Evolutionary conservation across 2,329 filamentous ascomycete genomes (phyloP).

Genomic region (Orbilia ellipsospora): DNA sequence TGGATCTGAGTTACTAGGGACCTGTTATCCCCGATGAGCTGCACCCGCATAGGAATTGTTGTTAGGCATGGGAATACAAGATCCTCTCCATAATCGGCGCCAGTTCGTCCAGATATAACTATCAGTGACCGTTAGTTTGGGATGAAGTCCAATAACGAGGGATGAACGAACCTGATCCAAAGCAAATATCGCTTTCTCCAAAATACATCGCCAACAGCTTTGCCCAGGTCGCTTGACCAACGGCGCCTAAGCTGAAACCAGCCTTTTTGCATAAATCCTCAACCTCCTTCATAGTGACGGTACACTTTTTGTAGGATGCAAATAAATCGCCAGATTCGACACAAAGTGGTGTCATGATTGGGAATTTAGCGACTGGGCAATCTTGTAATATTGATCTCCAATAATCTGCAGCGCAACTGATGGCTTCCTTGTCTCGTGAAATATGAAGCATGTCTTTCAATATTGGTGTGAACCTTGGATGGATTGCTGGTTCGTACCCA

Average conservation of each 20-base stretch:
- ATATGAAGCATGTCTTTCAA: slow-evolving; percentile 47
- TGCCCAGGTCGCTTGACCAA: slow-evolving; percentile 81
- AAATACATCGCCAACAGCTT: slow-evolving; percentile 78
- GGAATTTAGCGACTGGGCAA: slow-evolving; percentile 45
- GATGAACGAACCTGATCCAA: slow-evolving; percentile 67
- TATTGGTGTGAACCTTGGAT: slow-evolving; percentile 29
- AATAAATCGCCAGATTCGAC: slow-evolving; percentile 29
- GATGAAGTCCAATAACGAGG: background rate
- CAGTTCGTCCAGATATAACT: slow-evolving; percentile 78
- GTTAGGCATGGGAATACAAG: slow-evolving; percentile 82
- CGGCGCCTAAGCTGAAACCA: slow-evolving; percentile 79
- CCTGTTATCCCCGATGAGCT: slow-evolving; percentile 68
- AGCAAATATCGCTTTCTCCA: slow-evolving; percentile 78
- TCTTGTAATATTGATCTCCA: slow-evolving; percentile 40
- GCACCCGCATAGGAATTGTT: slow-evolving; percentile 78
- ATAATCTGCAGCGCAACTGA: slow-evolving; percentile 29
- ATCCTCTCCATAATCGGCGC: slow-evolving; percentile 69
- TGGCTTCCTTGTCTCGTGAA: slow-evolving; percentile 31
- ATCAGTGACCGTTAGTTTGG: slow-evolving; percentile 61
- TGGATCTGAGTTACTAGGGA: slow-evolving; percentile 74
- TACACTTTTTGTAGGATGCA: slow-evolving; percentile 40
- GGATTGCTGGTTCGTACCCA: slow-evolving; percentile 26
- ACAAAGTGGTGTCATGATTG: slow-evolving; percentile 45
- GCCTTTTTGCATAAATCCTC: slow-evolving; percentile 65
- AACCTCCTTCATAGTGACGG: slow-evolving; percentile 56